phyloP scores from a whole-genome alignment of 164 flowering plant species.

The Stephania cephalantha region DNA sequence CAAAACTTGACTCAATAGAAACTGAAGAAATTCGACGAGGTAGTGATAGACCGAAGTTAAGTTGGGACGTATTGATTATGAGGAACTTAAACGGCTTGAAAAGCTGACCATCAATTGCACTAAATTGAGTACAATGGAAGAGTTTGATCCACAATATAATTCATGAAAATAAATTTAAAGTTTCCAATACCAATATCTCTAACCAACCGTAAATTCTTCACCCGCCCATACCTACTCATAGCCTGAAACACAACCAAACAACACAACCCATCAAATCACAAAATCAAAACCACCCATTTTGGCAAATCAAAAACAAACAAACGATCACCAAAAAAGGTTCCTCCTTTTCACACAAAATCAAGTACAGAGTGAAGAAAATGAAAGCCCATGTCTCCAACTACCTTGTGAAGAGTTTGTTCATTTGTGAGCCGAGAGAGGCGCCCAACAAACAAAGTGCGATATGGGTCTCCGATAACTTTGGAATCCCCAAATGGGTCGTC shows the following conservation, averaged over 20 bases:
- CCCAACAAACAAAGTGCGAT: constrained; percentile 78
- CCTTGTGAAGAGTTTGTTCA: constrained; percentile 73
- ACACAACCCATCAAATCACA: neutral
- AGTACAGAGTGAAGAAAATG: neutral
- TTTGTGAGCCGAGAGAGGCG: constrained; percentile 67
- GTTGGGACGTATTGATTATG: too few relatives aligned
- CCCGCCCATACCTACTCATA: constrained; percentile 80
- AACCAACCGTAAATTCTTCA: constrained; percentile 74
- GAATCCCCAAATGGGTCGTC: constrained; percentile 91
- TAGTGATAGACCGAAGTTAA: too few relatives aligned
- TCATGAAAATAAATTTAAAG: neutral
- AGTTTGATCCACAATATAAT: too few relatives aligned
- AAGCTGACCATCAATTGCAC: too few relatives aligned
- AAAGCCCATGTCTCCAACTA: constrained; percentile 5
- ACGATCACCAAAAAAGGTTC: neutral
- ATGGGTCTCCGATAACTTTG: constrained; percentile 75
- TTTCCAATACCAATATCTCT: constrained; percentile 62
- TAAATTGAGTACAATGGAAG: too few relatives aligned
- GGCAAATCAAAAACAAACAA: neutral
- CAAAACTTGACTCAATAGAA: too few relatives aligned
- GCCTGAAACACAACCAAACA: constrained; percentile 32
- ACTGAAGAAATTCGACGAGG: too few relatives aligned
- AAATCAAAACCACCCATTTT: neutral
- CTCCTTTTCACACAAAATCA: neutral
- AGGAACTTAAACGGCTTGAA: too few relatives aligned